Conservation (phyloP, 139 green algal genomes). For the Nannochloris sp. region DNA sequence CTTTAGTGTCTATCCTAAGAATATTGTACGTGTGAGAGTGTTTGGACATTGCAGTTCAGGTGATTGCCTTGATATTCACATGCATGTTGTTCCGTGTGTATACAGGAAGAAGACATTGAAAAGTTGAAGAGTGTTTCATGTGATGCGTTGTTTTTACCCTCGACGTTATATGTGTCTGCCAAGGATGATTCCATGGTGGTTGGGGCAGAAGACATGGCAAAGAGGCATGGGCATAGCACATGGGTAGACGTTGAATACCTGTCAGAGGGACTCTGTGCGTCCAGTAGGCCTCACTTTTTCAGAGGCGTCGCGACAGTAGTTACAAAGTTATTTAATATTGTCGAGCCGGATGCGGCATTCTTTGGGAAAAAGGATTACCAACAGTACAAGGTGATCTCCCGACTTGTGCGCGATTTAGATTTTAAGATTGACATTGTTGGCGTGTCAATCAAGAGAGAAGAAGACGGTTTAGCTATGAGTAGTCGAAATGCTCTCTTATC, state of each 20-base stretch:
- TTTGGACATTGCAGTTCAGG: neutral
- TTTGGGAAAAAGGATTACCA: conserved; percentile 98
- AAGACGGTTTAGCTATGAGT: conserved; percentile 91
- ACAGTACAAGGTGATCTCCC: conserved; percentile 80
- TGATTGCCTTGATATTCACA: conserved; percentile 9
- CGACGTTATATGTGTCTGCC: conserved; percentile 11
- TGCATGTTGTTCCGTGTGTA: neutral
- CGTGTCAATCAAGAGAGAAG: conserved; percentile 74
- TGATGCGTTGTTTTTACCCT: conserved; percentile 62
- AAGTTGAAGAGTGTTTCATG: conserved; percentile 59
- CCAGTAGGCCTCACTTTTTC: conserved; percentile 89
- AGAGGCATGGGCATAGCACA: conserved; percentile 63
- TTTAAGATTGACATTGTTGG: conserved; percentile 81
- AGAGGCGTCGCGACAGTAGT: conserved; percentile 93
- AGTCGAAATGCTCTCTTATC: conserved; percentile 82
- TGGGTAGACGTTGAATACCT: conserved; percentile 70
- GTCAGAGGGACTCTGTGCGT: conserved; percentile 74
- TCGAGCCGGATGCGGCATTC: conserved; percentile 87
- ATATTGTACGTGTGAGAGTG: conserved; percentile 30
- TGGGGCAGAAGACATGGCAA: conserved; percentile 12
- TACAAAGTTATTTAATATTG: conserved; percentile 95
- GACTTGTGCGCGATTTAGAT: conserved; percentile 85
- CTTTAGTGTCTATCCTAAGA: conserved; percentile 86
- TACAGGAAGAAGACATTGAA: conserved; percentile 59
- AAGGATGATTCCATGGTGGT: conserved; percentile 47